Percentiles rank a stretch among this genome's conserved stretches.
These are phyloP conservation scores for Tricholomella constricta DNA, from an alignment of 768 basidiomycete species.

Conservation along the genomic window DNA sequence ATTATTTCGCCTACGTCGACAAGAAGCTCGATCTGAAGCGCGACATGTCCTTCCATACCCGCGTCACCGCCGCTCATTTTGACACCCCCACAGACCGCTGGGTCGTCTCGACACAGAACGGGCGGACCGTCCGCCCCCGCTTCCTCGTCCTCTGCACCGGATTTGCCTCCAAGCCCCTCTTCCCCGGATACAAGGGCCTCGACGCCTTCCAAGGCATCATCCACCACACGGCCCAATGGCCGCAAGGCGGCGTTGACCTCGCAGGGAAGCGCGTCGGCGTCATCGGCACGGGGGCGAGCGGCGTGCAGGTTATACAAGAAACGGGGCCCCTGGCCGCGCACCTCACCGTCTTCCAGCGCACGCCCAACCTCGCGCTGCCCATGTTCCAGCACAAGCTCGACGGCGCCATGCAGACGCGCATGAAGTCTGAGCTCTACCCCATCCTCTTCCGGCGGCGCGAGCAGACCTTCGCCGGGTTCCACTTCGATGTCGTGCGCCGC, in stretches of 20 bases:
- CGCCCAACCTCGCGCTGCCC: slow-evolving; percentile 25
- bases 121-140: slow-evolving; percentile 16
- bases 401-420: slow-evolving; percentile 12
- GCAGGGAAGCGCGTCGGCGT: slow-evolving; percentile 26
- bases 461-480: slow-evolving; percentile 23
- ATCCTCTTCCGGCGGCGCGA: slow-evolving; percentile 18
- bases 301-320: slow-evolving; percentile 29
- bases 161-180: slow-evolving; percentile 23
- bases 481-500: slow-evolving; percentile 11
- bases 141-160: slow-evolving; percentile 27
- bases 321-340: slow-evolving; percentile 20
- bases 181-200: slow-evolving; percentile 22
- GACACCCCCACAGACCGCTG: slow-evolving; percentile 20
- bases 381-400: slow-evolving; percentile 22
- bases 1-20: slow-evolving; percentile 25
- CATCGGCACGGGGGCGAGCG: slow-evolving; percentile 29
- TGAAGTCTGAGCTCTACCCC: slow-evolving; percentile 21
- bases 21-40: slow-evolving; percentile 26
- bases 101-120: slow-evolving; percentile 21
- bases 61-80: slow-evolving; percentile 22
- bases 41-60: slow-evolving; percentile 24
- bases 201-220: slow-evolving; percentile 23
- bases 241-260: slow-evolving; percentile 20
- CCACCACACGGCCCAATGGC: slow-evolving; percentile 28
- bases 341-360: slow-evolving; percentile 31